These are phyloP conservation scores for Spathaspora hagerdaliae DNA, from an alignment of 805 yeast genomes.

Conservation along the genomic window DNA sequence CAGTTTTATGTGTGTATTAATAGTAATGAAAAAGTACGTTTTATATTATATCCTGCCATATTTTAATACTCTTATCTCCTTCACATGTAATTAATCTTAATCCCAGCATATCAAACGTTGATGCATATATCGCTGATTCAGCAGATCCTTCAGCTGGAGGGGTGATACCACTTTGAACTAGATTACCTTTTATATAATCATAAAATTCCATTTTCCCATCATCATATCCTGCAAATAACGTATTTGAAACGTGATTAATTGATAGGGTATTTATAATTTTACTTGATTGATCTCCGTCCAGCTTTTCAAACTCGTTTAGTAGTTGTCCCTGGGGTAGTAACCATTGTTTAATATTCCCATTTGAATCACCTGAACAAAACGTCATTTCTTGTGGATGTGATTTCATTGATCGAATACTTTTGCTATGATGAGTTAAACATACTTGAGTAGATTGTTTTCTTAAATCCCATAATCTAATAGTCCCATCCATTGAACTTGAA, in stretches of 20 bases:
- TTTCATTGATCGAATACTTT: conserved; percentile 71
- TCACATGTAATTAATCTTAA: conserved; percentile 80
- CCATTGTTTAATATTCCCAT: conserved; percentile 77
- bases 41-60: conserved; percentile 46
- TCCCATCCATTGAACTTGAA: conserved; percentile 78
- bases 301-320: conserved; percentile 49
- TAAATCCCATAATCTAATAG: conserved; percentile 87
- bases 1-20: too few species aligned
- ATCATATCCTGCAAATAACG: conserved; percentile 78
- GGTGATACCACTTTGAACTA: conserved; percentile 52
- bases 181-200: conserved; percentile 71
- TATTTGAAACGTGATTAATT: conserved; percentile 56
- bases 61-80: conserved; percentile 80
- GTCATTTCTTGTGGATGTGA: conserved; percentile 69
- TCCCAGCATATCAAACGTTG: conserved; percentile 78
- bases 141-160: conserved; percentile 67
- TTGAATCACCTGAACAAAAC: conserved; percentile 76
- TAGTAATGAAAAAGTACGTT: neutral
- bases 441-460: conserved; percentile 70
- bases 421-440: conserved; percentile 80
- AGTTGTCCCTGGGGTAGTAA: conserved; percentile 72
- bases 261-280: conserved; percentile 64
- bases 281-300: conserved; percentile 24
- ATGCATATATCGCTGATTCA: conserved; percentile 64
- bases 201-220: conserved; percentile 74